These are phyloP conservation scores for Phytophthora multivora DNA, from an alignment of 352 stramenopile genomes.

Conservation along the genomic window DNA sequence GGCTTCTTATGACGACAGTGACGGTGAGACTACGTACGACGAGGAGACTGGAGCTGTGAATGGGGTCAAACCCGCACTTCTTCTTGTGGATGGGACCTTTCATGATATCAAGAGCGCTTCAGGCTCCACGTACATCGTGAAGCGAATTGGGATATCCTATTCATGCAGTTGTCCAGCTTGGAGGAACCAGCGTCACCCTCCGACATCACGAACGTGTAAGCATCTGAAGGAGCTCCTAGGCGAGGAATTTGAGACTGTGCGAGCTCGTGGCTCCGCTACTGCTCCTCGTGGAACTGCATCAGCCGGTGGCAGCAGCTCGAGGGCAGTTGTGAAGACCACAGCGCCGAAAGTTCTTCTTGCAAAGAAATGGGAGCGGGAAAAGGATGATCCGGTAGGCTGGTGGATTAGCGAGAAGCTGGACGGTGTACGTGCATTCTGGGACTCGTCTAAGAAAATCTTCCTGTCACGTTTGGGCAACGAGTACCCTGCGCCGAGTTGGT, in stretches of 20 bases:
- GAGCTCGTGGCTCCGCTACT: constrained; percentile 29
- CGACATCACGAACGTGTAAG: constrained; percentile 62
- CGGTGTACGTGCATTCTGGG: constrained; percentile 70
- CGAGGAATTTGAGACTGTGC: constrained; percentile 48
- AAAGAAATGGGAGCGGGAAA: constrained; percentile 72
- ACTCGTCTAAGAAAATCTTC: constrained; percentile 55
- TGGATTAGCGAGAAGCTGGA: constrained; percentile 85
- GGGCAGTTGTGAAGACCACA: constrained; percentile 33
- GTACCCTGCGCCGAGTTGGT: constrained; percentile 67
- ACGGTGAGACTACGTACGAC: constrained; percentile 38
- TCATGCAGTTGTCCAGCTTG: constrained; percentile 73
- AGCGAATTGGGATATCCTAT: constrained; percentile 55
- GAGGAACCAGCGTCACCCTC: constrained; percentile 58
- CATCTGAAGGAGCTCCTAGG: constrained; percentile 63
- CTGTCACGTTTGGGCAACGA: constrained; percentile 67
- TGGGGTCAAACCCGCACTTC: constrained; percentile 37
- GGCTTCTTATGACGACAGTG: neutral
- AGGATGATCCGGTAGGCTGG: constrained; percentile 61
- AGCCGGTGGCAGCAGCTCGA: constrained; percentile 8
- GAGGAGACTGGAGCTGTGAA: constrained; percentile 52
- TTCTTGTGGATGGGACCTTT: constrained; percentile 48
- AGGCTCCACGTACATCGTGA: constrained; percentile 61
- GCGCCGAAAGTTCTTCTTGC: constrained; percentile 60
- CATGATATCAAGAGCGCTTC: constrained; percentile 56
- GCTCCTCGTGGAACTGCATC: constrained; percentile 15